Conservation (phyloP, 2,329 filamentous ascomycete genomes). For the Venturia aucupariae region DNA sequence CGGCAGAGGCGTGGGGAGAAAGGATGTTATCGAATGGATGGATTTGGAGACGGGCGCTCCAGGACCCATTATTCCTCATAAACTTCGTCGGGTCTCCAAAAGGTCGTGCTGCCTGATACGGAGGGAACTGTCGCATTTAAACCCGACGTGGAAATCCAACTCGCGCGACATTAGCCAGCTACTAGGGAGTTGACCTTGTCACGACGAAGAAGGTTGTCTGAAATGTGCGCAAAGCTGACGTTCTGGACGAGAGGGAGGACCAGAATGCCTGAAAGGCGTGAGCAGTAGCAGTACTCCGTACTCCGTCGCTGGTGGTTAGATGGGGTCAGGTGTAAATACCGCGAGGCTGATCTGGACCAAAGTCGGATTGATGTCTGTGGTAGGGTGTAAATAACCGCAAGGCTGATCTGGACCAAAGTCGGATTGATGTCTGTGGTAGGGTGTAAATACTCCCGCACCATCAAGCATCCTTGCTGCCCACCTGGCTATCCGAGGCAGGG, state of each 20-base stretch:
- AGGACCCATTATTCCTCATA: not conserved
- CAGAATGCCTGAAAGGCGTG: not conserved
- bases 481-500: not conserved
- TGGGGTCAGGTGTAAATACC: not conserved
- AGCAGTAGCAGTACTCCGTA: too few species aligned
- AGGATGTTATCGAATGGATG: not conserved
- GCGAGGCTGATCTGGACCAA: not conserved
- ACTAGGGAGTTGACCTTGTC: too few species aligned
- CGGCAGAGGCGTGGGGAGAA: not conserved
- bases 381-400: not conserved
- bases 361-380: not conserved
- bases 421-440: not conserved
- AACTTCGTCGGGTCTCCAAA: not conserved
- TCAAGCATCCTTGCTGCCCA: not conserved
- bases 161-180: too few species aligned
- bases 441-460: not conserved
- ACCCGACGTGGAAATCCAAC: too few species aligned
- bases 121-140: too few species aligned
- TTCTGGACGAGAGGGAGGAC: not conserved
- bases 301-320: not conserved
- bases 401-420: not conserved
- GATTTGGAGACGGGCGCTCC: not conserved
- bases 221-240: not conserved
- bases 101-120: not conserved
- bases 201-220: not conserved